Evolutionary conservation across 495 filamentous ascomycete species (phyloP).

Genomic region (Penicillium goetzii): DNA sequence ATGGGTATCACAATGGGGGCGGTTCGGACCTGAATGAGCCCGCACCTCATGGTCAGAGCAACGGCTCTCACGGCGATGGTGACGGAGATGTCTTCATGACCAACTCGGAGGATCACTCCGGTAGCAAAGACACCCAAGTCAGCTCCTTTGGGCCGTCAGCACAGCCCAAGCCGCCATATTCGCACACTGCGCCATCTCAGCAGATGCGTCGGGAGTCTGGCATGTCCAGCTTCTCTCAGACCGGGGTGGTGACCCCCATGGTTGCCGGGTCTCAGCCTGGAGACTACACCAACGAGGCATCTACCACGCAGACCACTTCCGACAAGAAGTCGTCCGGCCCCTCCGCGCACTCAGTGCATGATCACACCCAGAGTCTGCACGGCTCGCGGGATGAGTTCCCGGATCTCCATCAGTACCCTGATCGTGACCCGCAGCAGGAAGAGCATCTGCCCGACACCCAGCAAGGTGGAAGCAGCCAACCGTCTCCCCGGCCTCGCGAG

Average conservation of each 20-base stretch:
- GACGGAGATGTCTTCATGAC: conserved; percentile 61
- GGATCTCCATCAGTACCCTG: conserved; percentile 42
- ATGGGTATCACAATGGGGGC: conserved; percentile 41
- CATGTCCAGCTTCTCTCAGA: conserved; percentile 63
- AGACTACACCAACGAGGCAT: conserved; percentile 82
- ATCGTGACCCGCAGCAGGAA: conserved; percentile 48
- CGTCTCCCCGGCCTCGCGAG: conserved; percentile 34
- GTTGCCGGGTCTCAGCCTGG: conserved; percentile 74
- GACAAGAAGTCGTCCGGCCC: conserved; percentile 68
- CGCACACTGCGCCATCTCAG: conserved; percentile 55
- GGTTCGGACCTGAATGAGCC: conserved; percentile 53
- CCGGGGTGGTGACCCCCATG: conserved; percentile 72
- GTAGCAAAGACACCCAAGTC: conserved; percentile 45
- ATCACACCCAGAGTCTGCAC: conserved; percentile 62
- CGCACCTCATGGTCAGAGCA: conserved; percentile 56
- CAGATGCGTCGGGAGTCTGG: conserved; percentile 55
- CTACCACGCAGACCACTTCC: conserved; percentile 78
- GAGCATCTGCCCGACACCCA: conserved; percentile 53
- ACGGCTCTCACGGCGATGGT: conserved; percentile 66
- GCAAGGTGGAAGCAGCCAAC: conserved; percentile 48
- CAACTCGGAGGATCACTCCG: conserved; percentile 49
- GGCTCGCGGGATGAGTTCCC: conserved; percentile 27
- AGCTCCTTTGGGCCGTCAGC: conserved; percentile 59
- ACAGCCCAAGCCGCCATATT: conserved; percentile 52
- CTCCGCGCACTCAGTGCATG: conserved; percentile 44